Percentiles rank a stretch among this genome's conserved stretches.
phyloP scores from a whole-genome alignment of 305 asterid species.

The Solanum aculeatissimum region DNA sequence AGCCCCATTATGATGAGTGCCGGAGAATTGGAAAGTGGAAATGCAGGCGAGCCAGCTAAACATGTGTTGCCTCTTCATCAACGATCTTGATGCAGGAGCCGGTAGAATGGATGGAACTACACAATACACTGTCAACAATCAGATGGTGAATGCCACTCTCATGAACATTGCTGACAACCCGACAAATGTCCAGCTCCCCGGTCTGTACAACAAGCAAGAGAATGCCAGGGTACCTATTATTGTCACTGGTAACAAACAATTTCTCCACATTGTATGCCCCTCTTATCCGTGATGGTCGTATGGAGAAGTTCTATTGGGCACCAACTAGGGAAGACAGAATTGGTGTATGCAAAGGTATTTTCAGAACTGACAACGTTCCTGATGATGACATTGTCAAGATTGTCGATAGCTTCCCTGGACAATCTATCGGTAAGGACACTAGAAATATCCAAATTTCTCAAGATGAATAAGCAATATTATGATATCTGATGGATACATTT shows the following conservation, averaged over 20 bases:
- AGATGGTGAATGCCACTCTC: constrained; percentile 88
- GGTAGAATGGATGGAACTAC: constrained; percentile 76
- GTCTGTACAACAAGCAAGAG: constrained; percentile 76
- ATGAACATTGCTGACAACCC: constrained; percentile 91
- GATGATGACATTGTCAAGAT: constrained; percentile 30
- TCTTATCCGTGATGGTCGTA: constrained; percentile 84
- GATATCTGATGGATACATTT: neutral
- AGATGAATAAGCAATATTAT: too few relatives aligned
- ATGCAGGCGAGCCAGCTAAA: constrained; percentile 88
- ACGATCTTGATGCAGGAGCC: constrained; percentile 88
- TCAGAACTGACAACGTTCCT: constrained; percentile 41
- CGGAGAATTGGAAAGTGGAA: constrained; percentile 85
- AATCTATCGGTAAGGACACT: constrained; percentile 52
- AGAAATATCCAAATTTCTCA: too few relatives aligned
- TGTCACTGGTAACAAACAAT: constrained; percentile 76
- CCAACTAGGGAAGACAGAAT: constrained; percentile 69
- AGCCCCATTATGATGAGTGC: constrained; percentile 92
- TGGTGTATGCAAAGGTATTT: constrained; percentile 66
- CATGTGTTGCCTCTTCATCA: constrained; percentile 78
- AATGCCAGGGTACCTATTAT: constrained; percentile 70
- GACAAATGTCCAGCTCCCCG: constrained; percentile 80
- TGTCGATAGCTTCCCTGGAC: constrained; percentile 73
- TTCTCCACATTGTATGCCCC: constrained; percentile 85
- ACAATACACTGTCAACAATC: constrained; percentile 82
- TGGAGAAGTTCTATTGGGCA: constrained; percentile 90